Percentiles rank a stretch among this genome's conserved stretches.
phyloP scores from a whole-genome alignment of 345 rosid species.

The Draba incana region DNA sequence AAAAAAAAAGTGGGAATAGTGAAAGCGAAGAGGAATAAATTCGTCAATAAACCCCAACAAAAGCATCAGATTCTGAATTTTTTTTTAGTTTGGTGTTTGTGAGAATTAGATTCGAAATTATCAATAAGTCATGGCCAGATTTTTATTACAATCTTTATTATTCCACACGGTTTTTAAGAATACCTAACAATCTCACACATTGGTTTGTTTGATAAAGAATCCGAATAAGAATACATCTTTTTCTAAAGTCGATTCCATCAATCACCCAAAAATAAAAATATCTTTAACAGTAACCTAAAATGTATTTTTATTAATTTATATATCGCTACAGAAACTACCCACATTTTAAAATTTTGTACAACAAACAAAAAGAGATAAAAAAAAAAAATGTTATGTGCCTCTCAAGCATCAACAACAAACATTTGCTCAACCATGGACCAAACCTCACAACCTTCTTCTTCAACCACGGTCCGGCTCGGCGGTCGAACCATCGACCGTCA shows the following conservation, averaged over 20 bases:
- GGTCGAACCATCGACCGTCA: slow-evolving; percentile 78
- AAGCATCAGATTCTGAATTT: slow-evolving; percentile 35
- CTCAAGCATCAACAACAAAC: slow-evolving; percentile 79
- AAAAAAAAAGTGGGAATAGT: slow-evolving; percentile 9
- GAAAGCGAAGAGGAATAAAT: slow-evolving; percentile 37
- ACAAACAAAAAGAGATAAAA: not conserved
- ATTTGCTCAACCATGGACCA: slow-evolving; percentile 58
- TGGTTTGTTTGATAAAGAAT: slow-evolving; percentile 40
- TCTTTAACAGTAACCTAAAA: not conserved
- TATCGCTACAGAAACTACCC: slow-evolving; percentile 4
- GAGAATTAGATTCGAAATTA: slow-evolving; percentile 39
- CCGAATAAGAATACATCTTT: slow-evolving; percentile 32
- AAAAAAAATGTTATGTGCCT: slow-evolving; percentile 44
- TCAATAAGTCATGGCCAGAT: slow-evolving; percentile 29
- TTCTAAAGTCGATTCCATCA: slow-evolving; percentile 33
- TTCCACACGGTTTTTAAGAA: slow-evolving; percentile 30
- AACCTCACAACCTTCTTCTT: slow-evolving; percentile 46
- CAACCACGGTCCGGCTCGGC: slow-evolving; percentile 41
- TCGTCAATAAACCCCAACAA: slow-evolving; percentile 20
- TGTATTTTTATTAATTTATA: slow-evolving; percentile 2
- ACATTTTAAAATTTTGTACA: slow-evolving; percentile 1
- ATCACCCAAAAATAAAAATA: not conserved
- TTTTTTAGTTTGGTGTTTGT: slow-evolving; percentile 27
- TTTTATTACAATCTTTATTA: slow-evolving; percentile 1
- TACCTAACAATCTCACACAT: slow-evolving; percentile 25